phyloP scores from a whole-genome alignment of 2,329 filamentous ascomycete genomes.

The Penicillium polonicum region DNA sequence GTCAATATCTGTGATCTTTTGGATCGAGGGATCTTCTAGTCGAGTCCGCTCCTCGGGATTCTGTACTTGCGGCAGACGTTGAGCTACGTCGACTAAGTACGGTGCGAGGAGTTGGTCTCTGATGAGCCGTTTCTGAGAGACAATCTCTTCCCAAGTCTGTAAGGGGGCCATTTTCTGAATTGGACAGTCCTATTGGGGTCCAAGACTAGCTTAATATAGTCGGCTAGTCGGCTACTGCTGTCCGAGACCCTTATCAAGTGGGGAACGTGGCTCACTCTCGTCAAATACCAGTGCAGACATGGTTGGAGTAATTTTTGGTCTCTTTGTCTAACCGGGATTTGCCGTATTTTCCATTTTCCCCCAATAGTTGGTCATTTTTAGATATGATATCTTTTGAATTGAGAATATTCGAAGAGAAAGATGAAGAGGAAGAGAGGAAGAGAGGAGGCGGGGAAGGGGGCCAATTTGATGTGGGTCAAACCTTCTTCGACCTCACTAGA shows the following conservation, averaged over 20 bases:
- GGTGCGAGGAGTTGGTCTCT: constrained; percentile 30
- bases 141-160: constrained; percentile 32
- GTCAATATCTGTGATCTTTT: constrained; percentile 36
- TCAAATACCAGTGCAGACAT: neutral
- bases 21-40: constrained; percentile 23
- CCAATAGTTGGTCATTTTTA: neutral
- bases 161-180: constrained; percentile 18
- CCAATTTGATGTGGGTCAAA: constrained; percentile 8
- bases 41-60: constrained; percentile 26
- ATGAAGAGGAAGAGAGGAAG: neutral
- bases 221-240: too few species aligned
- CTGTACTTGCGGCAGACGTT: constrained; percentile 24
- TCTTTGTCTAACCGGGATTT: neutral
- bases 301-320: neutral
- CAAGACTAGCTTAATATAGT: neutral
- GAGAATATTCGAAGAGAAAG: neutral
- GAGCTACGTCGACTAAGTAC: constrained; percentile 29
- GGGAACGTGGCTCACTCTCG: neutral
- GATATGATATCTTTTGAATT: neutral
- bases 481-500: constrained; percentile 1
- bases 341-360: neutral
- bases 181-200: neutral
- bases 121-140: constrained; percentile 28
- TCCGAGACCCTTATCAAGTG: constrained; percentile 4
- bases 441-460: neutral